These are phyloP conservation scores for Citrus hindsii DNA, from an alignment of 345 rosid genomes.

Conservation along the genomic window DNA sequence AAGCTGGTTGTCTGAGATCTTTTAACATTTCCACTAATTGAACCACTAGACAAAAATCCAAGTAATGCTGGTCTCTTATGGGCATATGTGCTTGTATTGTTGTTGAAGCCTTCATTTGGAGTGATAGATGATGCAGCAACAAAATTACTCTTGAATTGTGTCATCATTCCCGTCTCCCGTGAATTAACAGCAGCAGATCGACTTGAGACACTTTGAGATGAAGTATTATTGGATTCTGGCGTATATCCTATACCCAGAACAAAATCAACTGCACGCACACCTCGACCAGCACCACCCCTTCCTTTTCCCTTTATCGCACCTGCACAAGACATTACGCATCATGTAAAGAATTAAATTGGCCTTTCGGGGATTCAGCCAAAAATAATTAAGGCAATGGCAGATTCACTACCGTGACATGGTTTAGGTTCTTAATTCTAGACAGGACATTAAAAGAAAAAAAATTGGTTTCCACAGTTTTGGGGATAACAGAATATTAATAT, in stretches of 20 bases:
- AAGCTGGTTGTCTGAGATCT: constrained; percentile 46
- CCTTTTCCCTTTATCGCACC: constrained; percentile 82
- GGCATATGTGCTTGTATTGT: constrained; percentile 34
- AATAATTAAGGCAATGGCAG: background rate
- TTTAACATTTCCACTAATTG: constrained; percentile 72
- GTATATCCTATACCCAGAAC: constrained; percentile 94
- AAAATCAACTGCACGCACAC: constrained; percentile 95
- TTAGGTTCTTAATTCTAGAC: background rate
- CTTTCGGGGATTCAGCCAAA: background rate
- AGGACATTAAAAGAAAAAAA: background rate
- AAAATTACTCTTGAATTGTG: constrained; percentile 80
- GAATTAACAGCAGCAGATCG: constrained; percentile 68
- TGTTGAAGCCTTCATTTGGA: constrained; percentile 37
- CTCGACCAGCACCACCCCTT: constrained; percentile 65
- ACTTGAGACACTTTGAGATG: constrained; percentile 27
- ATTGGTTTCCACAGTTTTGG: background rate
- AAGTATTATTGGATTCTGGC: constrained; percentile 43
- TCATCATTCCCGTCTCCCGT: constrained; percentile 61
- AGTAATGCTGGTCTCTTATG: constrained; percentile 66
- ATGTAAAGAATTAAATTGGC: constrained; percentile 9
- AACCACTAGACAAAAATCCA: constrained; percentile 92
- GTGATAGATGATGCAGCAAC: constrained; percentile 77
- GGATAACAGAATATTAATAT: background rate
- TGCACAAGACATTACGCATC: constrained; percentile 31
- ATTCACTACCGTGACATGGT: background rate